Evolutionary conservation across 495 filamentous ascomycete species (phyloP), one percentile per base, ranked within the genome.

Genomic region (Ascobolus immersus): DNA sequence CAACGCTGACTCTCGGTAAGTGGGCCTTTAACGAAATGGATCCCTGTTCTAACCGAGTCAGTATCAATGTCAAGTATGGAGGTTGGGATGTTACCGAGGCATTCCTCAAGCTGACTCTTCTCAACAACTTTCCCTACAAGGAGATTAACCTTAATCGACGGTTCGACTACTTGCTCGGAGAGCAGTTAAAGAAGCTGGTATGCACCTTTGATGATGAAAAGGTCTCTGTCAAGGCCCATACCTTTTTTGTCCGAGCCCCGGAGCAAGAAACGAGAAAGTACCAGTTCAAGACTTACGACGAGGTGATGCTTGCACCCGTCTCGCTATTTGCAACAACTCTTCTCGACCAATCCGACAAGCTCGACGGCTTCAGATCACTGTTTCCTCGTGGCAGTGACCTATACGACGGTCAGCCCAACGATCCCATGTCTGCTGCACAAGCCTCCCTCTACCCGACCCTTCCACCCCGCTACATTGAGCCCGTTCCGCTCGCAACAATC

Each of bases 31-130:
- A 17, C 17, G 10, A 17, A 19, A 37, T 23, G 12, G 7, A n/a
- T 34, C 4, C 19, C 11, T n/a, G 6, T 11, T n/a, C 35, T 40
- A 14, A 40, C 20, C 9, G 19, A 22, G 9, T 11, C 32, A 51
- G 65, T 19, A 61, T 96, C 40, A 96, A 94, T 47, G 59, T 94
- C 31, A 94, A 94, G 52, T 90, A 73, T 42, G 86, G 86, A 30
- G 89, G 86, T 2, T 64, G 60, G 32, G 86, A 96, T 53, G 75
- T 93, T 26, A 94, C 89, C 2, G 81, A 90, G 45, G 75, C 77
- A 0, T 89, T 96, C 42, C 61, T 90, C 44, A 86, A 81, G 52
- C 91, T 93, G 81, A 79, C 94, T 79, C 64, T 96, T 14, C 74
- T 75, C 47, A 79, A 90, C 48, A 68, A 81, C 40, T 92, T 96